These are phyloP conservation scores for Racocetra persica DNA, from an alignment of 371 early-diverging fungal species.

Conservation along the genomic window DNA sequence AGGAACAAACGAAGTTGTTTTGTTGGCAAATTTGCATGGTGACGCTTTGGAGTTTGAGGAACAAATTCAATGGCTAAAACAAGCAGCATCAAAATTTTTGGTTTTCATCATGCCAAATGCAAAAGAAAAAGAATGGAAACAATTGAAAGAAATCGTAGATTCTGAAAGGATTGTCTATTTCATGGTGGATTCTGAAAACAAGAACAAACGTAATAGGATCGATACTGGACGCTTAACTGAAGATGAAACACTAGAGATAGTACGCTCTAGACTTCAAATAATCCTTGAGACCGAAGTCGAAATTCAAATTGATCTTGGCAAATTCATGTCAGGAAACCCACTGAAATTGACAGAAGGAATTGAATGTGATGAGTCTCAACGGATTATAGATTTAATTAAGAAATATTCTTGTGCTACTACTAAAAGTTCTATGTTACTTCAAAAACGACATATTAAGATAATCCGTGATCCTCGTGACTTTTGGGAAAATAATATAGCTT, in stretches of 20 bases:
- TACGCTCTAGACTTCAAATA: too few species aligned
- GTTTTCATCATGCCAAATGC: conserved; percentile 34
- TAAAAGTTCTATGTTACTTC: conserved; percentile 11
- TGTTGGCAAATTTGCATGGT: too few species aligned
- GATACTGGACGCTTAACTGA: conserved; percentile 19
- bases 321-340: not conserved
- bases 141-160: not conserved
- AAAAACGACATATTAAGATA: not conserved
- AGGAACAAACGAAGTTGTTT: not conserved
- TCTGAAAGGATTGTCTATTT: not conserved
- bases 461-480: not conserved
- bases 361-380: conserved; percentile 3
- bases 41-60: too few species aligned
- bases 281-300: not conserved
- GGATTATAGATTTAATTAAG: conserved; percentile 20
- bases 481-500: conserved; percentile 20
- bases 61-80: not conserved
- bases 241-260: not conserved
- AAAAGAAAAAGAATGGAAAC: conserved; percentile 10
- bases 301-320: not conserved
- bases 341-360: conserved; percentile 33
- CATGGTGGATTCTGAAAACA: not conserved
- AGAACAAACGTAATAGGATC: not conserved
- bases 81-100: conserved; percentile 26
- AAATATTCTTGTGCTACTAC: not conserved